phyloP scores from a whole-genome alignment of 1,139 yeast species.

The Scheffersomyces parashehatae region DNA sequence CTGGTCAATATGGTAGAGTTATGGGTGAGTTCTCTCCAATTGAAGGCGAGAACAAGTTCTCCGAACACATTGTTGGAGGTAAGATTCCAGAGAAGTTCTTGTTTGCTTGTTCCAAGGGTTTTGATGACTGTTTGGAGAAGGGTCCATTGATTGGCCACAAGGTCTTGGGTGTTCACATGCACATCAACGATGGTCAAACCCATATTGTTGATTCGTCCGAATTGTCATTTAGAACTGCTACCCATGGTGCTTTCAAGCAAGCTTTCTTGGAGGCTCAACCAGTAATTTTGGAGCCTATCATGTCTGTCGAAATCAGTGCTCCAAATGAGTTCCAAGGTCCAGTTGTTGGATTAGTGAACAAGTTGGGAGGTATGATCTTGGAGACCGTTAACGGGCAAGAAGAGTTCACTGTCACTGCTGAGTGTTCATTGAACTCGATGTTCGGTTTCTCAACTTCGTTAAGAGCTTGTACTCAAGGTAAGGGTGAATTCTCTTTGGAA shows the following conservation, averaged over 20 bases:
- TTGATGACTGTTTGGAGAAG: slow-evolving; percentile 91
- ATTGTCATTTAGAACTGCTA: slow-evolving; percentile 90
- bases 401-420: slow-evolving; percentile 91
- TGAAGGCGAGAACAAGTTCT: slow-evolving; percentile 70
- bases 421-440: slow-evolving; percentile 92
- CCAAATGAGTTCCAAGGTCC: slow-evolving; percentile 96
- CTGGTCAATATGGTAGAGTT: slow-evolving; percentile 98
- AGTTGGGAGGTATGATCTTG: slow-evolving; percentile 86
- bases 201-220: slow-evolving; percentile 98
- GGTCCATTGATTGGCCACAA: slow-evolving; percentile 96
- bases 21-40: slow-evolving; percentile 78
- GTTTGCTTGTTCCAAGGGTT: slow-evolving; percentile 93
- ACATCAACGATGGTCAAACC: slow-evolving; percentile 94
- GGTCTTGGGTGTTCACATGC: slow-evolving; percentile 91
- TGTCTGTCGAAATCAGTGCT: slow-evolving; percentile 90
- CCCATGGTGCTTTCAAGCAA: slow-evolving; percentile 88
- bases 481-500: slow-evolving; percentile 96
- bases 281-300: slow-evolving; percentile 90
- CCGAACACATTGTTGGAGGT: slow-evolving; percentile 93
- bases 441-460: slow-evolving; percentile 95
- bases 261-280: slow-evolving; percentile 86
- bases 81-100: slow-evolving; percentile 93
- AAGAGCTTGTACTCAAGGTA: slow-evolving; percentile 98
- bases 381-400: slow-evolving; percentile 95
- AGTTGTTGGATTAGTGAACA: slow-evolving; percentile 88